Conservation (phyloP, 176 grass and related monocot genomes). For the Elymus sibiricus region DNA sequence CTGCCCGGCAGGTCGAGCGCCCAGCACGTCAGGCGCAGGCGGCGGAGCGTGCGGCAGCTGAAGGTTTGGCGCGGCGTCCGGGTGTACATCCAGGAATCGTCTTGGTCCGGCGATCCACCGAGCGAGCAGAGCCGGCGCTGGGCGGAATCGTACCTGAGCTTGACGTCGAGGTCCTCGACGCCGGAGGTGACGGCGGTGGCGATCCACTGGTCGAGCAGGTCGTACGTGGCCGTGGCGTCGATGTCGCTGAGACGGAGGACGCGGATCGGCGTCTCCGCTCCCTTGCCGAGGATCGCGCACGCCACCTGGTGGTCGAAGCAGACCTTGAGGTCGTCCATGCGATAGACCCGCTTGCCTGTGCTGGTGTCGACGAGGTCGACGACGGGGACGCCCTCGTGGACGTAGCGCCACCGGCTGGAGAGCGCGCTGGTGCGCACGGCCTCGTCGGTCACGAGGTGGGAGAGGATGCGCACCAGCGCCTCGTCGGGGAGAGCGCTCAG, state of each 20-base stretch:
- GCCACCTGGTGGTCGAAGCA: constrained; percentile 12
- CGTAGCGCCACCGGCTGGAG: neutral
- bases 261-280: neutral
- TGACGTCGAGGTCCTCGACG: neutral
- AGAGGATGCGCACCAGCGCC: neutral
- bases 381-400: neutral
- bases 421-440: neutral
- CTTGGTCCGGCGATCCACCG: neutral
- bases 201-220: neutral
- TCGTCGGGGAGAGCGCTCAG: neutral
- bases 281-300: neutral
- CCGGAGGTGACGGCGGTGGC: neutral
- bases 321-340: neutral
- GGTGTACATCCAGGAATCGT: neutral
- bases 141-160: neutral
- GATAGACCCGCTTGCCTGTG: neutral
- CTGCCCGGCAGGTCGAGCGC: neutral
- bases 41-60: neutral
- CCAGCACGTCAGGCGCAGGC: neutral
- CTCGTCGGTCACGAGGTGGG: neutral
- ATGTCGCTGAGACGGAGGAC: neutral
- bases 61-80: neutral
- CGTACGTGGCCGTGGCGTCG: no score
- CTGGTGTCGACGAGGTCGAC: neutral
- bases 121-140: neutral